Percentiles rank a stretch among this genome's conserved stretches.
Evolutionary conservation across 345 rosid species (phyloP).

Genomic region (Firmiana major): DNA sequence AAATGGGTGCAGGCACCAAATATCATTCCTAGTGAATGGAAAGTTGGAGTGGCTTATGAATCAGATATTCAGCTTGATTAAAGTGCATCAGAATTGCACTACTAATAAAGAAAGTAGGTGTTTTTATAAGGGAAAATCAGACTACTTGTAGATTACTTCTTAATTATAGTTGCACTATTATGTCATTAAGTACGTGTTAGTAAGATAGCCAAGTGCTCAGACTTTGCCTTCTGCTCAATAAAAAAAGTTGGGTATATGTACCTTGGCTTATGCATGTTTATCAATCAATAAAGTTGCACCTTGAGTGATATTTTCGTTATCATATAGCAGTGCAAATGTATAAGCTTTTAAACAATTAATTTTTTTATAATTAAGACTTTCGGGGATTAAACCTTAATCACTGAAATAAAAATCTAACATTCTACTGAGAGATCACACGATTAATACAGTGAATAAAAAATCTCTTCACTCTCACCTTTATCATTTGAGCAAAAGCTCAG

Average conservation of each 20-base stretch:
- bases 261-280: neutral
- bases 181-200: neutral
- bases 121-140: neutral
- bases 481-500: too few species aligned
- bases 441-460: too few species aligned
- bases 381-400: too few species aligned
- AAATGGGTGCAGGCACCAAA: constrained; percentile 56
- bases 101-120: too few species aligned
- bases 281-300: neutral
- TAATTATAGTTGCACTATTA: neutral
- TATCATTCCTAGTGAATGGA: constrained; percentile 61
- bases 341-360: too few species aligned
- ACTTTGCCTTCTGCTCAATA: neutral
- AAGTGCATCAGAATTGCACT: constrained; percentile 1
- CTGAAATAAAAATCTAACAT: too few species aligned
- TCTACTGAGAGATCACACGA: too few species aligned
- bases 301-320: neutral
- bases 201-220: neutral
- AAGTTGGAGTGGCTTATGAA: constrained; percentile 56
- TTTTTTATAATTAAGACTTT: too few species aligned
- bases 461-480: too few species aligned
- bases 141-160: neutral
- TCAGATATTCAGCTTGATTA: constrained; percentile 48
- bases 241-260: neutral
- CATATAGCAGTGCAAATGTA: neutral